phyloP scores from a whole-genome alignment of 1,284 basidiomycete species.

The Binderoboletus segoi region DNA sequence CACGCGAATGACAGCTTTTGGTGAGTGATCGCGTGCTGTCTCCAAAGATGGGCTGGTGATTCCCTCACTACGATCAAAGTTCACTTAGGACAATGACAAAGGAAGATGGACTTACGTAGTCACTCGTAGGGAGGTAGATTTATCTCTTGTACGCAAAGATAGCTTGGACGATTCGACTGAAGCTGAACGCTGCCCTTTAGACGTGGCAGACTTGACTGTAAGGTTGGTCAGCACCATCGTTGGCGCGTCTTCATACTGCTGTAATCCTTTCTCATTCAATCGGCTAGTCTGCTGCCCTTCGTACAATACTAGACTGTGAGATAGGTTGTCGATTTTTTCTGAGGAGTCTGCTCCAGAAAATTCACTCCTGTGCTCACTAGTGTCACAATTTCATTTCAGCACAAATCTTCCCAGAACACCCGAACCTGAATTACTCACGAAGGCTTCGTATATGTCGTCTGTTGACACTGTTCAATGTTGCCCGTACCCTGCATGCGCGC shows the following conservation, averaged over 20 bases:
- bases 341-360: neutral
- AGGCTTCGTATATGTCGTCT: neutral
- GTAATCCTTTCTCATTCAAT: neutral
- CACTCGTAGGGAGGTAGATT: neutral
- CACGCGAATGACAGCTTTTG: neutral
- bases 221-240: neutral
- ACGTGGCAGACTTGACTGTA: neutral
- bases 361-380: neutral
- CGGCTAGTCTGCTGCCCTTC: neutral
- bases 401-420: neutral
- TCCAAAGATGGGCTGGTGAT: neutral
- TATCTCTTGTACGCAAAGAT: neutral
- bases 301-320: neutral
- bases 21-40: neutral
- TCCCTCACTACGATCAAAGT: neutral
- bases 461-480: neutral
- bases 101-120: constrained; percentile 1
- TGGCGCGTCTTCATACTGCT: neutral
- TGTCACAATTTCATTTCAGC: neutral
- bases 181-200: neutral
- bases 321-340: neutral
- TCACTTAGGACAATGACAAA: neutral
- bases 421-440: constrained; percentile 7
- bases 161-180: neutral
- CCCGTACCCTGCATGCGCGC: neutral